These are phyloP conservation scores for Phyllosticta citribraziliensis DNA, from an alignment of 2,329 filamentous ascomycete genomes.

Conservation along the genomic window DNA sequence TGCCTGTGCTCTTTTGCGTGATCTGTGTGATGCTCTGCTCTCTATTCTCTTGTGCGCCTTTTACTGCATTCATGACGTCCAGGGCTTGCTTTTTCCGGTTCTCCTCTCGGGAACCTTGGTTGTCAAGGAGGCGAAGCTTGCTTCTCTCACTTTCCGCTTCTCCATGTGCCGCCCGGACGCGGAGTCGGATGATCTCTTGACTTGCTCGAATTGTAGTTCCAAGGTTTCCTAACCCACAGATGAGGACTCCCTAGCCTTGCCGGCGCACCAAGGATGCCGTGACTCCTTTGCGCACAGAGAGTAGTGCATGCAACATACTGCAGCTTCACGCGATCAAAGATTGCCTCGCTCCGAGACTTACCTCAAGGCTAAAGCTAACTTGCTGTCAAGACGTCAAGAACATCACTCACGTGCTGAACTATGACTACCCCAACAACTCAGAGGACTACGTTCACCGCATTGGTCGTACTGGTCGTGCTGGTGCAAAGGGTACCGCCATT, in stretches of 20 bases:
- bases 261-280: constrained; percentile 31
- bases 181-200: constrained; percentile 74
- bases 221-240: constrained; percentile 60
- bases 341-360: constrained; percentile 36
- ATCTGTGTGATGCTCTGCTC: constrained; percentile 75
- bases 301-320: constrained; percentile 44
- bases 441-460: constrained; percentile 62
- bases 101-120: constrained; percentile 80
- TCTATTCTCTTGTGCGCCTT: constrained; percentile 71
- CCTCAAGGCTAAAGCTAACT: constrained; percentile 61
- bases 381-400: constrained; percentile 93
- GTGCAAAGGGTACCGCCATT: constrained; percentile 89
- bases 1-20: constrained; percentile 42
- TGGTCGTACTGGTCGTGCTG: constrained; percentile 61
- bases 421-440: constrained; percentile 96
- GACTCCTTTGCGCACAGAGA: constrained; percentile 44
- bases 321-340: constrained; percentile 51
- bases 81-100: constrained; percentile 79
- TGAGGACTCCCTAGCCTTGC: constrained; percentile 35
- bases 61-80: constrained; percentile 80
- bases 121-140: constrained; percentile 61
- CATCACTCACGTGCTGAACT: constrained; percentile 99
- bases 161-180: constrained; percentile 58
- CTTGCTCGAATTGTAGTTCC: constrained; percentile 64
- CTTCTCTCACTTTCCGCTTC: constrained; percentile 68